phyloP scores from a whole-genome alignment of 805 yeast genomes.

The Ascoidea asiatica region DNA sequence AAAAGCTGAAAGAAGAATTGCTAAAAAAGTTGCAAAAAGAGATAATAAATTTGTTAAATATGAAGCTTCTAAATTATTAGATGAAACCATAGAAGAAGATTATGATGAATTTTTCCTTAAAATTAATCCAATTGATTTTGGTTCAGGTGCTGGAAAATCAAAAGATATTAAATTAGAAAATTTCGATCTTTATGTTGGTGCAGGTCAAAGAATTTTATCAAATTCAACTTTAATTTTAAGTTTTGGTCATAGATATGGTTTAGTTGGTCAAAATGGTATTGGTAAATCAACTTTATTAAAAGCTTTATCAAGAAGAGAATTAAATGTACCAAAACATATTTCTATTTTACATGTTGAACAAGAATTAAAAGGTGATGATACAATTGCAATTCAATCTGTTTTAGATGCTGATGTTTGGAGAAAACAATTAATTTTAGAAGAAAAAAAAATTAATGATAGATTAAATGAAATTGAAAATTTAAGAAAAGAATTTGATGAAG shows the following conservation, averaged over 20 bases:
- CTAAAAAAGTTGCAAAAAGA: slow-evolving; percentile 87
- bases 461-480: slow-evolving; percentile 61
- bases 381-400: slow-evolving; percentile 85
- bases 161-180: slow-evolving; percentile 90
- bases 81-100: slow-evolving; percentile 51
- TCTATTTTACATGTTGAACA: slow-evolving; percentile 96
- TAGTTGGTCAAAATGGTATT: slow-evolving; percentile 98
- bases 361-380: slow-evolving; percentile 90
- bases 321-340: slow-evolving; percentile 88
- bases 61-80: slow-evolving; percentile 85
- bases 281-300: slow-evolving; percentile 92
- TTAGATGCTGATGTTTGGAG: slow-evolving; percentile 99
- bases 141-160: slow-evolving; percentile 87
- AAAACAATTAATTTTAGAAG: slow-evolving; percentile 73
- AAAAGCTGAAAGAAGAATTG: slow-evolving; percentile 94
- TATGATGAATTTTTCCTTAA: slow-evolving; percentile 92
- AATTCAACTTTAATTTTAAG: slow-evolving; percentile 81
- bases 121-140: slow-evolving; percentile 89
- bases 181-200: slow-evolving; percentile 91
- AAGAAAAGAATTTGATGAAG: slow-evolving; percentile 61
- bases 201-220: slow-evolving; percentile 82
- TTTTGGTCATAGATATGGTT: slow-evolving; percentile 90
- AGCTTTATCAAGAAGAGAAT: slow-evolving; percentile 88
- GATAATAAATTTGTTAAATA: slow-evolving; percentile 72
- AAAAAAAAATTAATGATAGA: slow-evolving; percentile 58